Evolutionary conservation across 2,329 filamentous ascomycete genomes (phyloP).

Genomic region (Pyrenophora seminiperda): DNA sequence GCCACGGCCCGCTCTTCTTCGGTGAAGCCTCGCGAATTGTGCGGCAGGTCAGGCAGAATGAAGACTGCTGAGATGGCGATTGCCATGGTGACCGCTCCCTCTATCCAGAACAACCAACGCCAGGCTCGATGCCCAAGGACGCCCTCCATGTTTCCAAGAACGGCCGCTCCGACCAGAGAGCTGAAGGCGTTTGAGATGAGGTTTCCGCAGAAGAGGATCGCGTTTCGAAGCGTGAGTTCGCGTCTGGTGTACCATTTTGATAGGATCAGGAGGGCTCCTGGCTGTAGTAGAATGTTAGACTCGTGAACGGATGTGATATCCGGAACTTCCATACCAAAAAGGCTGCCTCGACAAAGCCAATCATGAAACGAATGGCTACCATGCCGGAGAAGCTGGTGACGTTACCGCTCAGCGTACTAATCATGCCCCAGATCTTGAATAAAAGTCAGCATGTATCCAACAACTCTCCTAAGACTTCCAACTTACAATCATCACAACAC

Average conservation of each 20-base stretch:
- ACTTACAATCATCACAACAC: slow-evolving; percentile 40
- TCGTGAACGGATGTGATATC: background rate
- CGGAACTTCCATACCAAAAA: slow-evolving; percentile 51
- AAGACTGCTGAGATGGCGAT: slow-evolving; percentile 41
- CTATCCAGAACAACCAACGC: slow-evolving; percentile 51
- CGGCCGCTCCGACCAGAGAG: slow-evolving; percentile 52
- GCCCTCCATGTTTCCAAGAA: slow-evolving; percentile 47
- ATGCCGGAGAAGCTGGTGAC: slow-evolving; percentile 45
- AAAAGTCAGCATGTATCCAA: background rate
- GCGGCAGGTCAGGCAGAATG: slow-evolving; percentile 43
- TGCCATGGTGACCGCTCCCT: slow-evolving; percentile 41
- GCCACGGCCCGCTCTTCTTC: slow-evolving; percentile 53
- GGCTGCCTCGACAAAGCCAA: slow-evolving; percentile 48
- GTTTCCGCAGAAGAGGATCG: slow-evolving; percentile 51
- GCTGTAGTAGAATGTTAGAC: slow-evolving; percentile 29
- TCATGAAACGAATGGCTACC: slow-evolving; percentile 46
- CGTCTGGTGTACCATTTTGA: slow-evolving; percentile 70
- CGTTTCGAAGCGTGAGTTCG: slow-evolving; percentile 48
- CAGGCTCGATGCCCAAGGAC: slow-evolving; percentile 46
- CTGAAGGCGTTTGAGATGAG: slow-evolving; percentile 53
- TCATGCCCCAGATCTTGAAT: slow-evolving; percentile 44
- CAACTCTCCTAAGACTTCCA: background rate
- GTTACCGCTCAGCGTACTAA: slow-evolving; percentile 45
- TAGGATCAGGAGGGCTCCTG: slow-evolving; percentile 66
- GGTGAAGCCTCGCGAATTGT: slow-evolving; percentile 54